Base-by-base conservation (phyloP, 2,329 filamentous ascomycete genomes). In the Ceratocystis destructans region DNA sequence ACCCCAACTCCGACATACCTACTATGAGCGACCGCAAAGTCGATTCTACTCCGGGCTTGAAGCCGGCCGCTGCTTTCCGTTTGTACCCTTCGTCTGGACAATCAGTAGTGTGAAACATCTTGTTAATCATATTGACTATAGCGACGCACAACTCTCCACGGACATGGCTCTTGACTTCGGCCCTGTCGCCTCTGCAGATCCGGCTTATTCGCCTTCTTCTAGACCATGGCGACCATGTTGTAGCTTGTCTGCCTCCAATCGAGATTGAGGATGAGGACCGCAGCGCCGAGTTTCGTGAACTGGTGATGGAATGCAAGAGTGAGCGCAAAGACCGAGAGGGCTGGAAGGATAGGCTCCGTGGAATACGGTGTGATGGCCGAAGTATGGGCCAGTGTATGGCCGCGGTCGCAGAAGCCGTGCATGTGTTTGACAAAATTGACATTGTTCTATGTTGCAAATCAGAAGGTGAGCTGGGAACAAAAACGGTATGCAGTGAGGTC, bases 161-260 rank as follows among this genome's bases (percentile, higher is more conserved):
- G 72, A 90, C 93, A 72, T 97, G 94, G 94, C 86, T 99, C 73
- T 79, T 99, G 70, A 96, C 92, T 10, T 87, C 89, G 68, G 89
- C 90, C 44, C 83, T 93, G 68, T 93, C 90, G 45, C 90, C 93
- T 12, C 83, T 96, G 69, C 87, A 87, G 65, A 88, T 96, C 68
- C 87, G 89, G 59, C 82, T 96, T 67, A 88, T 90, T 65, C 85
- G 88, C 65, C 84, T 90, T 71, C 81, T 96, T 55, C 86, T 97
- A 61, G 84, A 85, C n/a, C 91, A 96, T 76, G 93, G 94, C 62
- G 94, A 97, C 76, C 92, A 88, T 74, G 88, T 96, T 61, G 87
- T 93, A 61, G 88, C 90, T 4, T 94, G 92, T 65, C 81, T 96
- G 44, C 85, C 89, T 61, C 87, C 90, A 2, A 79, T 82, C 63